A percentile compares a stretch with the other conserved stretches of the same genome.
phyloP scores from a whole-genome alignment of 2,329 filamentous ascomycete species.

The Cladophialophora yegresii region DNA sequence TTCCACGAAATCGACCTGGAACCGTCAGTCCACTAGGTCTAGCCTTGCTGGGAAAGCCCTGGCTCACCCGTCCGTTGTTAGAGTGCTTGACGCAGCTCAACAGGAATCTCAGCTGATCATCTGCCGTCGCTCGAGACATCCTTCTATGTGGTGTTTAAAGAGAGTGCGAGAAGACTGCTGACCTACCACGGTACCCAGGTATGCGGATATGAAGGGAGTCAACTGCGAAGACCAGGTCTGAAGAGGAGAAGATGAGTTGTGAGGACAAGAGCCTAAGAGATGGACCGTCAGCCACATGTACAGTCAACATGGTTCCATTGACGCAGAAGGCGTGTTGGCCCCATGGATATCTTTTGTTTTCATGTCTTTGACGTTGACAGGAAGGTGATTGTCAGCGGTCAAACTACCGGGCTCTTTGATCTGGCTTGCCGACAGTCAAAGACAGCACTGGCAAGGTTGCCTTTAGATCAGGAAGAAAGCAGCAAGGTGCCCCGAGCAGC shows the following conservation, averaged over 20 bases:
- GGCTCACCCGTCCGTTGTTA: constrained; percentile 60
- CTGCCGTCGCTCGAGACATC: constrained; percentile 56
- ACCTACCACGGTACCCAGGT: background rate
- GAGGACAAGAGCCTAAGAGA: background rate
- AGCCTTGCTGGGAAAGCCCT: background rate
- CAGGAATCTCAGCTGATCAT: constrained; percentile 66
- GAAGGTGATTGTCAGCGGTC: constrained; percentile 3
- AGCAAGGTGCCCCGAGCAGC: background rate
- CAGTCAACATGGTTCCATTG: background rate
- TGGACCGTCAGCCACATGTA: constrained; percentile 7
- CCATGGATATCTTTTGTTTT: background rate
- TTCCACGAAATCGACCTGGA: constrained; percentile 64
- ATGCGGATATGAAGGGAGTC: background rate
- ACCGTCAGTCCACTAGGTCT: constrained; percentile 9
- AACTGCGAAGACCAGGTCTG: background rate
- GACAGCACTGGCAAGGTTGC: background rate
- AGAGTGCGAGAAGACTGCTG: background rate
- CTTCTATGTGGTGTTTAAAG: background rate
- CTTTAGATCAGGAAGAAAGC: background rate
- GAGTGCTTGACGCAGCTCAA: constrained; percentile 66
- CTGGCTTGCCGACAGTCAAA: background rate
- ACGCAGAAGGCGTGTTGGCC: background rate
- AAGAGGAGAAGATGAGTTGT: background rate
- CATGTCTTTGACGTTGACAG: constrained; percentile 5
- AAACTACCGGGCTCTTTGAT: constrained; percentile 10